phyloP scores from a whole-genome alignment of 257 asterid genomes.

The Cinchona pubescens region DNA sequence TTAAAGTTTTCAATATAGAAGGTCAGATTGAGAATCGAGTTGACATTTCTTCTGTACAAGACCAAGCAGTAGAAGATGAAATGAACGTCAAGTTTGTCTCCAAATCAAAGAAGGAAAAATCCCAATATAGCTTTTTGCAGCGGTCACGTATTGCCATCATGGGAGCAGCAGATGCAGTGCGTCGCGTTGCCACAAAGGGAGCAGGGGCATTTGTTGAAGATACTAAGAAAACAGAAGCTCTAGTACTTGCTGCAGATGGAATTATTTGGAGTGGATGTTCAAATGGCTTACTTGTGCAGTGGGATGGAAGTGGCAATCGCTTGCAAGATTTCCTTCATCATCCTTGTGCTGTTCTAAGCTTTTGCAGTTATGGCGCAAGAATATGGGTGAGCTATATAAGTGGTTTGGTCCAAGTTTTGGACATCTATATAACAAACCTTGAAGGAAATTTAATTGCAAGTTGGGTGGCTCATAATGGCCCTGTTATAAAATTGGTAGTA shows the following conservation, averaged over 20 bases:
- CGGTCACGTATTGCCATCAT: constrained; percentile 83
- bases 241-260: constrained; percentile 72
- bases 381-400: constrained; percentile 88
- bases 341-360: constrained; percentile 68
- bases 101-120: constrained; percentile 87
- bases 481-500: constrained; percentile 59
- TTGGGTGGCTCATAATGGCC: constrained; percentile 86
- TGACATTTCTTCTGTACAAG: constrained; percentile 58
- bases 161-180: constrained; percentile 99
- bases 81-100: constrained; percentile 55
- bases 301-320: constrained; percentile 95
- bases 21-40: constrained; percentile 82
- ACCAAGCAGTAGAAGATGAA: constrained; percentile 72
- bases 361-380: constrained; percentile 63
- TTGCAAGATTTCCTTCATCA: constrained; percentile 70
- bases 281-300: constrained; percentile 76
- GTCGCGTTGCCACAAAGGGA: constrained; percentile 81
- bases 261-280: constrained; percentile 88
- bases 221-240: constrained; percentile 67
- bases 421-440: too few species aligned
- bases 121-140: constrained; percentile 72
- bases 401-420: constrained; percentile 74
- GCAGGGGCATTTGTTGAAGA: constrained; percentile 74
- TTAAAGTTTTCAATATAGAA: constrained; percentile 73
- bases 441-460: constrained; percentile 66